Conservation (phyloP, 768 basidiomycete genomes). For the Cystobasidium tubakii region DNA sequence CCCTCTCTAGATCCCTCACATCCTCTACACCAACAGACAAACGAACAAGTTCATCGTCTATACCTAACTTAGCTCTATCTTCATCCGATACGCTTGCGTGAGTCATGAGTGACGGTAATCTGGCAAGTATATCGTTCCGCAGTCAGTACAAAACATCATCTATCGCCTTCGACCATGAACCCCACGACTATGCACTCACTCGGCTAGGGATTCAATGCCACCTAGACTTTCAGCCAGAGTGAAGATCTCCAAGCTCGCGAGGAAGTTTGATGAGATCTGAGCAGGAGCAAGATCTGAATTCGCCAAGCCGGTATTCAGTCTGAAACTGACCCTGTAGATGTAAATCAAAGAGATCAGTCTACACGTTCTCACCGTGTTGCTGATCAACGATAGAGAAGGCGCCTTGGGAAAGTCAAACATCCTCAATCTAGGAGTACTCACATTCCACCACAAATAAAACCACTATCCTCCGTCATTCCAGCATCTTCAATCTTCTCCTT, state of each 20-base stretch:
- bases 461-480: slow-evolving; percentile 48
- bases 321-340: slow-evolving; percentile 10
- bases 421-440: slow-evolving; percentile 46
- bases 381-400: slow-evolving; percentile 42
- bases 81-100: slow-evolving; percentile 62
- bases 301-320: not conserved
- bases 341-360: no score
- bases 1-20: slow-evolving; percentile 67
- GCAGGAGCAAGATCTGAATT: slow-evolving; percentile 22
- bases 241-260: slow-evolving; percentile 63
- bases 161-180: no score
- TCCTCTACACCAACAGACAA: slow-evolving; percentile 88
- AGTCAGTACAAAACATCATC: no score
- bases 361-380: not conserved
- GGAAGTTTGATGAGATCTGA: slow-evolving; percentile 52
- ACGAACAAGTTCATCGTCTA: slow-evolving; percentile 58
- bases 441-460: slow-evolving; percentile 88
- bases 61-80: slow-evolving; percentile 63
- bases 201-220: slow-evolving; percentile 84
- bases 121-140: no score
- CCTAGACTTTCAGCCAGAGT: slow-evolving; percentile 82
- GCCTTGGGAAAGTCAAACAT: slow-evolving; percentile 53
- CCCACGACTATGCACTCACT: slow-evolving; percentile 60
- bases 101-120: slow-evolving; percentile 52
- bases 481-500: slow-evolving; percentile 44